phyloP scores from a whole-genome alignment of 2,329 filamentous ascomycete genomes.

The Xylariaceae sp. region DNA sequence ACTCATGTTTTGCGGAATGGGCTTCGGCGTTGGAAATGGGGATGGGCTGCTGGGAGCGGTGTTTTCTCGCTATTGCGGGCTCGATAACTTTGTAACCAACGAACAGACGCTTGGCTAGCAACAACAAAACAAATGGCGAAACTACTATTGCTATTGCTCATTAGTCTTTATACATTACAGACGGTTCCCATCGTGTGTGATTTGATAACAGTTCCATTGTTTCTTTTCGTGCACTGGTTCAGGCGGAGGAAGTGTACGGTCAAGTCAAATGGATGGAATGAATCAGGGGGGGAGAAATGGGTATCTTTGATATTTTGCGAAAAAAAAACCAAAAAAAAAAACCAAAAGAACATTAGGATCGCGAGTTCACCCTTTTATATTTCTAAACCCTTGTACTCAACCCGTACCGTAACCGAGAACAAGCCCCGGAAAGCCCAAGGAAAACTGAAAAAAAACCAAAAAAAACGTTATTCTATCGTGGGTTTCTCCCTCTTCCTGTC shows the following conservation, averaged over 20 bases:
- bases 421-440: too few species aligned
- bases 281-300: too few species aligned
- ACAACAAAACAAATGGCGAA: background rate
- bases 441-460: too few species aligned
- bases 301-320: too few species aligned
- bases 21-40: conserved; percentile 14
- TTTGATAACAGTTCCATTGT: background rate
- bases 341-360: too few species aligned
- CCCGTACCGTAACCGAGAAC: too few species aligned
- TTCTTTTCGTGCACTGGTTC: background rate
- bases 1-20: background rate
- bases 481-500: too few species aligned
- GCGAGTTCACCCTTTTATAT: too few species aligned
- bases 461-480: too few species aligned
- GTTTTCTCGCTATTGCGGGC: background rate
- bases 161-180: background rate
- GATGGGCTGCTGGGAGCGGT: background rate
- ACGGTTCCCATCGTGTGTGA: background rate
- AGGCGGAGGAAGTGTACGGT: background rate
- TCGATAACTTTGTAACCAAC: background rate
- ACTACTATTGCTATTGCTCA: background rate
- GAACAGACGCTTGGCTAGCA: conserved; percentile 5
- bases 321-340: too few species aligned
- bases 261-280: too few species aligned
- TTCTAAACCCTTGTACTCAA: too few species aligned